Evolutionary conservation across 2,329 filamentous ascomycete species (phyloP), one percentile per base, ranked within the genome.

Genomic region (Colletotrichum magnum): DNA sequence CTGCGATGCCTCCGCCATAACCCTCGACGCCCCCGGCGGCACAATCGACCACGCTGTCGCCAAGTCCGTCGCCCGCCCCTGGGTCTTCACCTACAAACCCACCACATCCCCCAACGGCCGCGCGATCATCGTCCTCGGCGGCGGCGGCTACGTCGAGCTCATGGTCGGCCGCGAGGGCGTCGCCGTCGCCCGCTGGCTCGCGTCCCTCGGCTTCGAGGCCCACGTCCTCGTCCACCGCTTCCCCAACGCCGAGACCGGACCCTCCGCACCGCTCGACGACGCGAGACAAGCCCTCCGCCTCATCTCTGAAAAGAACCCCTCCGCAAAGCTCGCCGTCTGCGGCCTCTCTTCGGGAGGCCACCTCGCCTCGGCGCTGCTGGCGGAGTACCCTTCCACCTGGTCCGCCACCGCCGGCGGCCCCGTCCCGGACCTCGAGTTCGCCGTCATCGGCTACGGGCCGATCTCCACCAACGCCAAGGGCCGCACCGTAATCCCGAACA

Each of bases 181-280:
- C 51, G 62, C 64, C 24, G 66, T 74, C 2, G 72, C 72, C 1
- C 72, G 68, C 51, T 74, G 73, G 73, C 69, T 74, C 3, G 65
- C 71, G 1, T 58, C 58, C 3, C 71, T 74, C 41, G 73, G 73
- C 15, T 74, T 74, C 60, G 58, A 65, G 21, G 73, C 72, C 24
- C 71, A 72, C 41, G 72, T 74, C 13, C 73, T 74, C 32, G 68
- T 74, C 12, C 73, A 74, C 60, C 68, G 73, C n/a, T 74, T 74
- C 57, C 73, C 73, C 0, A 73, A 43, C 1, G 57, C 72, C 18
- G 50, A 64, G 18, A 71, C 72, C 5, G 64, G 71, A 0, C 72
- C 73, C 1, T 65, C 66, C 24, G 72, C 71, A 1, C 71, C 73
- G 5, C 52, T 74, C 2, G 72, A 74, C 24, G 73, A 74, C 12